phyloP scores from a whole-genome alignment of 2,329 filamentous ascomycete species.

The Beauveria scarabaeidicola region DNA sequence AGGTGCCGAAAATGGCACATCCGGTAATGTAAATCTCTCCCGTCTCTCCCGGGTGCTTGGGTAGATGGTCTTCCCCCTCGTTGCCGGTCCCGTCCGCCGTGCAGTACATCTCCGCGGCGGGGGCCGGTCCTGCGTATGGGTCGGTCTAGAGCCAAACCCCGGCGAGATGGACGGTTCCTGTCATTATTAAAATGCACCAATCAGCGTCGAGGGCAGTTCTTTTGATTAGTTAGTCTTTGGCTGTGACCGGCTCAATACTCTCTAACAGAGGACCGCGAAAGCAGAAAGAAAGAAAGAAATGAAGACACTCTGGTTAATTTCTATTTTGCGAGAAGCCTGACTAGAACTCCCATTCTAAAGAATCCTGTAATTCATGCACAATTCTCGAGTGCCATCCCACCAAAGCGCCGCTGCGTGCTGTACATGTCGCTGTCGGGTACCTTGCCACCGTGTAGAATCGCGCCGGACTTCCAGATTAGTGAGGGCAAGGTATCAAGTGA shows the following conservation, averaged over 20 bases:
- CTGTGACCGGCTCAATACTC: neutral
- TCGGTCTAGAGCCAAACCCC: neutral
- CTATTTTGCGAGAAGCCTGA: no score
- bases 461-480: no score
- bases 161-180: neutral
- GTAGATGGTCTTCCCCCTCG: neutral
- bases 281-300: no score
- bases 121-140: neutral
- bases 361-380: no score
- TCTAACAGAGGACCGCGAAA: neutral
- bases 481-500: no score
- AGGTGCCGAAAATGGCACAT: neutral
- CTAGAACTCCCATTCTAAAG: no score
- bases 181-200: neutral
- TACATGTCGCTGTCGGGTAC: no score
- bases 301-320: no score
- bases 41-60: no score
- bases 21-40: neutral
- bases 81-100: neutral
- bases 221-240: neutral
- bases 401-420: no score
- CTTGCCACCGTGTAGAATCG: no score
- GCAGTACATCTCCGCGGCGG: neutral
- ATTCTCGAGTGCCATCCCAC: no score
- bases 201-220: neutral